Evolutionary conservation across 2,329 filamentous ascomycete species (phyloP).

Genomic region (Elsinoe ampelina): DNA sequence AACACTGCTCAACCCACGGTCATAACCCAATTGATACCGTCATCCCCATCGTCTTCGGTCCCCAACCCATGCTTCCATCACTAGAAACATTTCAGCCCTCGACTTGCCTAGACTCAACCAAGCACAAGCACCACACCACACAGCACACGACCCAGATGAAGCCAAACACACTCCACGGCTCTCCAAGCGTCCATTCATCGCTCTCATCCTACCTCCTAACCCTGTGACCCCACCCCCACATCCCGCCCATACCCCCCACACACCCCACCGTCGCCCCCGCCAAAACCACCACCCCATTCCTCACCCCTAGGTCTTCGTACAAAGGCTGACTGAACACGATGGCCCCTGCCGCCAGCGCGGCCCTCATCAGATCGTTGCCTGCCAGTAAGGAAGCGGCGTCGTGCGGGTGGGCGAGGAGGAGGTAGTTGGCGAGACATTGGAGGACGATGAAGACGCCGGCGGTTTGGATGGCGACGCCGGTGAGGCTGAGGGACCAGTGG

Average conservation of each 20-base stretch:
- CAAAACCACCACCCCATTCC: constrained; percentile 47
- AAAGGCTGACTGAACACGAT: constrained; percentile 53
- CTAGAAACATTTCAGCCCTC: too few relatives aligned
- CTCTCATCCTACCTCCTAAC: too few relatives aligned
- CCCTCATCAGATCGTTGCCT: constrained; percentile 50
- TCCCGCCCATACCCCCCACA: constrained; percentile 40
- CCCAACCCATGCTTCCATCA: too few relatives aligned
- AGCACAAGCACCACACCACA: too few relatives aligned
- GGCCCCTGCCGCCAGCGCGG: constrained; percentile 48
- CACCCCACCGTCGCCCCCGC: constrained; percentile 33
- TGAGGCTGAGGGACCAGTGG: constrained; percentile 33
- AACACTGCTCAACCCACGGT: too few relatives aligned
- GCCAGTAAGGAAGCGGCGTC: constrained; percentile 51
- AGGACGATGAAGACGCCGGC: constrained; percentile 32
- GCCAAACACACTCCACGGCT: too few relatives aligned
- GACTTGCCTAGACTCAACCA: too few relatives aligned
- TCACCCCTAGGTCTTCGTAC: constrained; percentile 50
- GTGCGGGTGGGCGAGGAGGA: constrained; percentile 30
- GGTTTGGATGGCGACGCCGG: constrained; percentile 34
- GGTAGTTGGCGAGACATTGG: constrained; percentile 34
- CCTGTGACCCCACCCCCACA: constrained; percentile 49
- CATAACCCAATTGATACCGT: too few relatives aligned
- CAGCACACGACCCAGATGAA: too few relatives aligned
- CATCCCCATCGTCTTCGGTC: too few relatives aligned
- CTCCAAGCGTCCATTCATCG: too few relatives aligned